phyloP scores from a whole-genome alignment of 2,329 filamentous ascomycete species.

The Eutypa lata region DNA sequence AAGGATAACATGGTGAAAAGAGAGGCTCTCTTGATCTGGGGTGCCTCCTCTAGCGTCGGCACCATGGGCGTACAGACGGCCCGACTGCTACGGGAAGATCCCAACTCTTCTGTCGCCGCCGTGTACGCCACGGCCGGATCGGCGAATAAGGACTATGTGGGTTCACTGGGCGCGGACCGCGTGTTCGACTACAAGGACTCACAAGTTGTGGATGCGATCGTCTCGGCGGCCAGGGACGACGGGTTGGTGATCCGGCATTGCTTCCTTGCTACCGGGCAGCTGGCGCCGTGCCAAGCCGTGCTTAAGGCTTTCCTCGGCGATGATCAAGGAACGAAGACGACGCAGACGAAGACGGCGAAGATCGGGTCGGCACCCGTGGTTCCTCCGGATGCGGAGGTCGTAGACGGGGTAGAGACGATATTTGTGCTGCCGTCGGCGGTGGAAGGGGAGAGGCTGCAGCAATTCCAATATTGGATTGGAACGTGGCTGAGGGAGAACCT shows the following conservation, averaged over 20 bases:
- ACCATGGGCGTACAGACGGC: conserved; percentile 41
- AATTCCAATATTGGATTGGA: conserved; percentile 39
- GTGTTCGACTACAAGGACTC: conserved; percentile 40
- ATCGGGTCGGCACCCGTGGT: conserved; percentile 36
- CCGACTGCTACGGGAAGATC: conserved; percentile 32
- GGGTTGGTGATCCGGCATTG: conserved; percentile 35
- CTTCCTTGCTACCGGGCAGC: conserved; percentile 38
- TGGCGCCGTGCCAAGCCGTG: conserved; percentile 33
- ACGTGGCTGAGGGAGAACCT: conserved; percentile 33
- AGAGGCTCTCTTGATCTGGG: conserved; percentile 40
- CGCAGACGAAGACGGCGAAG: conserved; percentile 18
- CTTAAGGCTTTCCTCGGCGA: conserved; percentile 29
- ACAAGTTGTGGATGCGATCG: conserved; percentile 27
- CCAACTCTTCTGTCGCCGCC: conserved; percentile 28
- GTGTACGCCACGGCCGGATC: conserved; percentile 40
- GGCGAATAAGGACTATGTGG: conserved; percentile 32
- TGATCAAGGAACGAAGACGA: background rate
- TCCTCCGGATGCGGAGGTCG: conserved; percentile 23
- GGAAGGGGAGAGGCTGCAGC: conserved; percentile 30
- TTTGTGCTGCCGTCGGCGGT: conserved; percentile 35
- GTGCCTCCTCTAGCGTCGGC: conserved; percentile 42
- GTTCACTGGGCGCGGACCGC: conserved; percentile 32
- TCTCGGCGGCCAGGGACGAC: conserved; percentile 33
- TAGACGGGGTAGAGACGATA: conserved; percentile 33
- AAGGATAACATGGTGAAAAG: conserved; percentile 12